phyloP scores from a whole-genome alignment of 2,329 filamentous ascomycete species.

The Fusarium lateritium region DNA sequence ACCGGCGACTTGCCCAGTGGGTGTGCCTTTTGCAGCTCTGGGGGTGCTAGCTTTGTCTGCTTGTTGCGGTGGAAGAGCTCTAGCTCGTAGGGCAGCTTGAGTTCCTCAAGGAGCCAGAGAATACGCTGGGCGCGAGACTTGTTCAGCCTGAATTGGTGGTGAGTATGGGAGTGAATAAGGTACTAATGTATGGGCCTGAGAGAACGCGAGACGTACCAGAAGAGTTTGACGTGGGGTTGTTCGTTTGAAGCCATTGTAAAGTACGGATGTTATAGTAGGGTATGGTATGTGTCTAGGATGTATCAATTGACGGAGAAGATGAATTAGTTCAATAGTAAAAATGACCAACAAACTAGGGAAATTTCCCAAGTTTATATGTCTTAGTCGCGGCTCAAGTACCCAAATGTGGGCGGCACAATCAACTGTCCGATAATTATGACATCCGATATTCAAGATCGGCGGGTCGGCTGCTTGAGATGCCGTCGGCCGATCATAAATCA shows the following conservation, averaged over 20 bases:
- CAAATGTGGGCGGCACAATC: conserved; percentile 33
- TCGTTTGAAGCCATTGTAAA: conserved; percentile 50
- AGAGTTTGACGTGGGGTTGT: conserved; percentile 71
- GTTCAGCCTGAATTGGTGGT: conserved; percentile 76
- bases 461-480: conserved; percentile 17
- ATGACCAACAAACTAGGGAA: not conserved
- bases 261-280: not conserved
- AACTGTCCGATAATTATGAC: conserved; percentile 33
- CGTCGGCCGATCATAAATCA: conserved; percentile 7
- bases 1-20: conserved; percentile 90
- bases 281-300: not conserved
- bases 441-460: conserved; percentile 32
- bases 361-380: conserved; percentile 18
- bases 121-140: conserved; percentile 86
- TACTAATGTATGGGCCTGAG: not conserved
- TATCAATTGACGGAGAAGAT: not conserved
- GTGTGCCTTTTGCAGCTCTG: conserved; percentile 83
- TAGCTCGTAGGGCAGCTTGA: conserved; percentile 83
- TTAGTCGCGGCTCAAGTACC: conserved; percentile 28
- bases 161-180: not conserved
- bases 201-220: conserved; percentile 65
- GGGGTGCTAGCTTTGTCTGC: conserved; percentile 77
- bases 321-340: conserved; percentile 2
- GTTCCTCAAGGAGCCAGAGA: conserved; percentile 88
- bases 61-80: conserved; percentile 81